Evolutionary conservation across 441 rosid species (phyloP).

Genomic region (Jatropha podagrica): DNA sequence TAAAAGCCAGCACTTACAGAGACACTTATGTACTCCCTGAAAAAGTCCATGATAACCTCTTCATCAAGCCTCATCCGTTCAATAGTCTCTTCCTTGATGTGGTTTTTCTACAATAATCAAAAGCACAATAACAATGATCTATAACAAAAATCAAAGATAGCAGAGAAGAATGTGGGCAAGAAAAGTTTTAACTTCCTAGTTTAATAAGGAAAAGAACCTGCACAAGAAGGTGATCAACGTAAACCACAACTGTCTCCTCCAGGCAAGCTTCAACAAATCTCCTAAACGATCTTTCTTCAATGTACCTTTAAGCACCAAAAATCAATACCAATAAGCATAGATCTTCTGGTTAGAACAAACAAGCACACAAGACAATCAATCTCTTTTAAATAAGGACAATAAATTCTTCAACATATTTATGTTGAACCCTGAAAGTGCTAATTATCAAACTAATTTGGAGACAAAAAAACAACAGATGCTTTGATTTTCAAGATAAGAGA

Average conservation of each 20-base stretch:
- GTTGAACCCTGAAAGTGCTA: background rate
- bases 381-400: background rate
- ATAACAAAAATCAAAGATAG: slow-evolving; percentile 9
- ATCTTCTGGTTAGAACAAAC: slow-evolving; percentile 5
- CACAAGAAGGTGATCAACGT: slow-evolving; percentile 85
- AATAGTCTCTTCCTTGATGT: slow-evolving; percentile 96
- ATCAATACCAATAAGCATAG: slow-evolving; percentile 20
- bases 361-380: background rate
- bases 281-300: slow-evolving; percentile 94
- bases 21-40: slow-evolving; percentile 88
- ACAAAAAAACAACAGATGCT: background rate
- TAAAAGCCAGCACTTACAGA: slow-evolving; percentile 52
- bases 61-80: slow-evolving; percentile 97
- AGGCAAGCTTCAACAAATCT: slow-evolving; percentile 96
- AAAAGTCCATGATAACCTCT: slow-evolving; percentile 95
- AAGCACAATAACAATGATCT: slow-evolving; percentile 16
- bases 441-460: background rate
- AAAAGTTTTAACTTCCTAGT: slow-evolving; percentile 2
- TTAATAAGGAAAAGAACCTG: slow-evolving; percentile 52
- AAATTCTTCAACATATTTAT: too few relatives aligned
- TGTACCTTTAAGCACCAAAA: slow-evolving; percentile 58
- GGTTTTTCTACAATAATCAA: slow-evolving; percentile 59
- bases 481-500: background rate
- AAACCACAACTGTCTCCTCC: slow-evolving; percentile 88
- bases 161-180: slow-evolving; percentile 11